phyloP scores from a whole-genome alignment of 768 basidiomycete species.

The Termitomyces titanicus region DNA sequence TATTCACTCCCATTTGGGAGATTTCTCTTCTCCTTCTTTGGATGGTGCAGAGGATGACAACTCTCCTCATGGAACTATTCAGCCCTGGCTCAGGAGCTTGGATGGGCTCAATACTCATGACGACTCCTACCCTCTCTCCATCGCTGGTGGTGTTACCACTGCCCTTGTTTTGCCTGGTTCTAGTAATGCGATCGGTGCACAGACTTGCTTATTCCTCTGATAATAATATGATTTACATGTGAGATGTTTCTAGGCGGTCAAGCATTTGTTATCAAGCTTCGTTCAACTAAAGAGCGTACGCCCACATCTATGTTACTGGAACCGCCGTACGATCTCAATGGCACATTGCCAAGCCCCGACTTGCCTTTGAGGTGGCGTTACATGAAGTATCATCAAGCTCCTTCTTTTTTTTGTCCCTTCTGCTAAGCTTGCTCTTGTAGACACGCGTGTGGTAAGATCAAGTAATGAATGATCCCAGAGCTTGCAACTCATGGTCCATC shows the following conservation, averaged over 20 bases:
- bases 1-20: conserved; percentile 67
- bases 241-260: conserved; percentile 50
- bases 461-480: background rate
- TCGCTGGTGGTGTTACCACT: conserved; percentile 79
- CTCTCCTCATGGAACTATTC: conserved; percentile 42
- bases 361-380: conserved; percentile 64
- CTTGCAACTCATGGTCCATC: background rate
- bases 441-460: conserved; percentile 51
- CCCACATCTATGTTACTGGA: conserved; percentile 76
- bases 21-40: conserved; percentile 46
- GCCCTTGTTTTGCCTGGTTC: conserved; percentile 75
- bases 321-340: conserved; percentile 61
- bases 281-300: conserved; percentile 66
- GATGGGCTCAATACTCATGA: conserved; percentile 85
- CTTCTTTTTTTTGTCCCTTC: background rate
- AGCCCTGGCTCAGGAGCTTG: conserved; percentile 67
- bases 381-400: conserved; percentile 55
- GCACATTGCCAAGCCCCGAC: conserved; percentile 39
- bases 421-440: conserved; percentile 22
- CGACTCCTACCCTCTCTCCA: conserved; percentile 61
- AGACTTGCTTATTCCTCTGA: background rate
- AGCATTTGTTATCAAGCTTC: conserved; percentile 75
- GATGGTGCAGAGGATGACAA: conserved; percentile 53
- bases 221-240: background rate
- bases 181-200: conserved; percentile 56